Conservation (phyloP, 1,284 basidiomycete species). For the Malassezia dermatis region DNA sequence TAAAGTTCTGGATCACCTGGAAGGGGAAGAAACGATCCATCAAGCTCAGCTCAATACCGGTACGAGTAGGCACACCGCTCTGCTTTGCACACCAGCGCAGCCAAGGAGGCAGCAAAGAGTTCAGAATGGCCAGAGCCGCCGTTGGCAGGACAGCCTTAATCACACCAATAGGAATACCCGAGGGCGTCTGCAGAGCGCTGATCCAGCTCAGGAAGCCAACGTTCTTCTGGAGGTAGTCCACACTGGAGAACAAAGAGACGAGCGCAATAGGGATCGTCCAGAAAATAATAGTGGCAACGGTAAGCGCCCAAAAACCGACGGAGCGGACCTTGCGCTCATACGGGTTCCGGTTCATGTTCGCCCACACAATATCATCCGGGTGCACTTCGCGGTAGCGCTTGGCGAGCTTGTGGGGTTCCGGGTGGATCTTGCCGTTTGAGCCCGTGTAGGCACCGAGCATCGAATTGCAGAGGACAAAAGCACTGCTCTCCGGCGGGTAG, state of each 20-base stretch:
- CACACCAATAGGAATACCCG: conserved; percentile 58
- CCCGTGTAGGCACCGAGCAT: conserved; percentile 60
- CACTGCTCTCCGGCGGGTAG: conserved; percentile 54
- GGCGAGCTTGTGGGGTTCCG: conserved; percentile 39
- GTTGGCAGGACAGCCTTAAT: conserved; percentile 68
- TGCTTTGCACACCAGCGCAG: conserved; percentile 65
- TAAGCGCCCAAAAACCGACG: conserved; percentile 52
- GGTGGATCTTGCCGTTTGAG: conserved; percentile 25
- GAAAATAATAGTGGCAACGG: conserved; percentile 57
- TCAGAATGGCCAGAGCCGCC: conserved; percentile 71
- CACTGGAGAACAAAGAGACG: conserved; percentile 73
- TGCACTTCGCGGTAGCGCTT: conserved; percentile 32
- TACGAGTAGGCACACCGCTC: conserved; percentile 69
- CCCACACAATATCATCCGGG: conserved; percentile 70
- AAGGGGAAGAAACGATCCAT: conserved; percentile 89
- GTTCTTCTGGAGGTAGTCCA: conserved; percentile 60
- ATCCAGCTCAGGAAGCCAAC: conserved; percentile 73
- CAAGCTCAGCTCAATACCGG: conserved; percentile 73
- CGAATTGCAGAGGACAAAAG: conserved; percentile 80
- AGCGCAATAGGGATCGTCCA: conserved; percentile 58
- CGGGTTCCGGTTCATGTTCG: conserved; percentile 73
- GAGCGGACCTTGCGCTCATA: conserved; percentile 65
- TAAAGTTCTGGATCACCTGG: conserved; percentile 54
- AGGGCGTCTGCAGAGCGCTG: conserved; percentile 52
- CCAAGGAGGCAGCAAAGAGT: conserved; percentile 80